phyloP scores from a whole-genome alignment of 805 yeast species.

The Yarrowia keelungensis region DNA sequence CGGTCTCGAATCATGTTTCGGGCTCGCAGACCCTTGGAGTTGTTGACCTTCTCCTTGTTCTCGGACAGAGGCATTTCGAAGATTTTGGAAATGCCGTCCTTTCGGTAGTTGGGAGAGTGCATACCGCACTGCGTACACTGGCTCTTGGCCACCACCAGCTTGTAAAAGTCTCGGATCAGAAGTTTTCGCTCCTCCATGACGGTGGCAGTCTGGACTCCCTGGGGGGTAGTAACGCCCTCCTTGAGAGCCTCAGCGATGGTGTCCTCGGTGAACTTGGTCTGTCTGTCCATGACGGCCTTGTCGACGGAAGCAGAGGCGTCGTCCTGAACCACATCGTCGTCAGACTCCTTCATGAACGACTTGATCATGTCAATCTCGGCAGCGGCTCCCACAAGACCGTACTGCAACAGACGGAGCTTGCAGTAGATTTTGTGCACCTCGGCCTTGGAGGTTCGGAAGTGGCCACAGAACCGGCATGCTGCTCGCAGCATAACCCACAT shows the following conservation, averaged over 20 bases:
- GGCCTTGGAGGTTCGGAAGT: constrained; percentile 69
- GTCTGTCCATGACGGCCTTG: constrained; percentile 56
- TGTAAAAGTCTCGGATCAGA: constrained; percentile 67
- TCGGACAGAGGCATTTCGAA: constrained; percentile 87
- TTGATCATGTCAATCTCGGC: constrained; percentile 71
- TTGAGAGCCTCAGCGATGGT: constrained; percentile 75
- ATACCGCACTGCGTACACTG: constrained; percentile 96
- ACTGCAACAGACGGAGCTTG: constrained; percentile 80
- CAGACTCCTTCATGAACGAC: constrained; percentile 58
- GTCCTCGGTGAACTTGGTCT: constrained; percentile 74
- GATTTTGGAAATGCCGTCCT: constrained; percentile 91
- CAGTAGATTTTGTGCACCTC: constrained; percentile 81
- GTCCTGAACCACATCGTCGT: constrained; percentile 50
- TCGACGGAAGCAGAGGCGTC: constrained; percentile 50
- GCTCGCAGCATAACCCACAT: constrained; percentile 83
- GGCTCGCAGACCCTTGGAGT: constrained; percentile 78
- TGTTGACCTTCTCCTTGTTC: constrained; percentile 76
- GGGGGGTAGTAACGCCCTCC: constrained; percentile 71
- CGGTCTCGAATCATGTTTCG: constrained; percentile 67
- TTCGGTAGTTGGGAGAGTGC: constrained; percentile 92
- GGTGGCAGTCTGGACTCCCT: constrained; percentile 81
- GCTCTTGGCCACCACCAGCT: constrained; percentile 72
- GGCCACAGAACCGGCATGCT: constrained; percentile 89
- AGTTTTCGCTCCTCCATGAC: constrained; percentile 86
- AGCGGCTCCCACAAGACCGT: constrained; percentile 84